Base-by-base conservation (phyloP, 1,284 basidiomycete genomes). In the Spongispora temasekensis region DNA sequence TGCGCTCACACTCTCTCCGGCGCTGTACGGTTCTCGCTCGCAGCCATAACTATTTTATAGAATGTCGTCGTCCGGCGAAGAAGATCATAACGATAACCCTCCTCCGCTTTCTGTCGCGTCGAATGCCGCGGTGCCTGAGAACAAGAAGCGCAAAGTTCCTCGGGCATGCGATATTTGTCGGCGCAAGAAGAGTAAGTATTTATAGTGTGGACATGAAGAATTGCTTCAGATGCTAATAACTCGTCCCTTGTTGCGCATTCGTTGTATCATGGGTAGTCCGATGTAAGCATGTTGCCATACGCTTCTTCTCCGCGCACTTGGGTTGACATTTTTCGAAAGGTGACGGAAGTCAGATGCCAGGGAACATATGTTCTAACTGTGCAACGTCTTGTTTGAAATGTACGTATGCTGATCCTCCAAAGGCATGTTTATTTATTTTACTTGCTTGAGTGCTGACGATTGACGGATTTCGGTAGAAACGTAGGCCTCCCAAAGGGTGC, bases 401-500 rank as follows among this genome's bases (percentile, higher is more conserved):
- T 75, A 91, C 89, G 0, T 94, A 93, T 71, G 78, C 91, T 55
- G 88, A 90, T 69, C 83, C 84, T 3, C 85, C 88, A 31, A 88
- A 88, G 82, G 89, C 89, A 62, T 53, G 79, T 74, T 30, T 25
- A 15, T 25, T 4, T 15, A 4, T 37, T 2, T n/a, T 21, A 4
- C 21, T 40, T 13, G 15, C 32, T 15, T 34, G 7, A 21, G 21
- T 17, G 17, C 27, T 48, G n/a, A 30, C 13, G 40, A 30, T 50
- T 56, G 30, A 60, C n/a, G n/a, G 31, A 23, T 23, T n/a, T 5
- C 40, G 46, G 64, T n/a, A 93, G 85, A 90, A 93, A 79, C 86
- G 93, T 40, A 91, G 92, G 2, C 90, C 92, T 30, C 90, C 93
- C 2, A 93, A 94, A 77, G 92, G 91, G 84, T 94, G 34, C 23